A percentile compares a stretch with the other conserved stretches of the same genome.
These are phyloP conservation scores for Carallia brachiata DNA, from an alignment of 345 rosid genomes.

Conservation along the genomic window DNA sequence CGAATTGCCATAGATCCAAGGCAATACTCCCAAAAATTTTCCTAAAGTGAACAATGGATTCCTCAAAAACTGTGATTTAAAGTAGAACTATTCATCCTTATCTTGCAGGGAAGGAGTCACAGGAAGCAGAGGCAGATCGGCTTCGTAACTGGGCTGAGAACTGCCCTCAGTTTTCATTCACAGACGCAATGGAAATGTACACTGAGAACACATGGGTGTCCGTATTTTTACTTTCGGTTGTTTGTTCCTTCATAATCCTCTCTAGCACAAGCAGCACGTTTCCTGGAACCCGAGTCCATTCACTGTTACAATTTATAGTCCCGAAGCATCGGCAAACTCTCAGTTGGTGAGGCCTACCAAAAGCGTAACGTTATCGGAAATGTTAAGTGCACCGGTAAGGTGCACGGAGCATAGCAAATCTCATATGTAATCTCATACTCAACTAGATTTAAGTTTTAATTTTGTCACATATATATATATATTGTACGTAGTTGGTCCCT, in stretches of 20 bases:
- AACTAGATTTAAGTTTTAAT: too few species aligned
- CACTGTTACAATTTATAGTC: background rate
- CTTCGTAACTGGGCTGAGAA: constrained; percentile 91
- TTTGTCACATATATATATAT: too few species aligned
- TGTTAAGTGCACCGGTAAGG: too few species aligned
- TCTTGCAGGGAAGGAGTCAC: constrained; percentile 68
- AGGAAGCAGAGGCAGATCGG: constrained; percentile 89
- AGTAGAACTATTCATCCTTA: background rate
- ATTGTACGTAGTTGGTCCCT: too few species aligned
- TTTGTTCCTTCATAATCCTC: constrained; percentile 84
- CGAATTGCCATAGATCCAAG: too few species aligned
- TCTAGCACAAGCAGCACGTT: constrained; percentile 63
- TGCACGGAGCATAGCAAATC: too few species aligned
- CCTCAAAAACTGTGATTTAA: too few species aligned
- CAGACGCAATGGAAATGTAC: constrained; percentile 97
- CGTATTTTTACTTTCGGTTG: constrained; percentile 89
- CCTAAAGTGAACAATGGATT: too few species aligned
- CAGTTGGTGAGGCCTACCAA: background rate
- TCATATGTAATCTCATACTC: too few species aligned
- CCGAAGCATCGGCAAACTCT: background rate
- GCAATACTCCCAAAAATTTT: too few species aligned
- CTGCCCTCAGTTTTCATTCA: constrained; percentile 72
- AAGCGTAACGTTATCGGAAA: too few species aligned
- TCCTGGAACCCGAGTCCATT: constrained; percentile 47
- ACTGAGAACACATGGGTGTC: constrained; percentile 92